A percentile compares a stretch with the other conserved stretches of the same genome.
These are phyloP conservation scores for Borovskyia barvae DNA, from an alignment of 208 protist species.

Conservation along the genomic window DNA sequence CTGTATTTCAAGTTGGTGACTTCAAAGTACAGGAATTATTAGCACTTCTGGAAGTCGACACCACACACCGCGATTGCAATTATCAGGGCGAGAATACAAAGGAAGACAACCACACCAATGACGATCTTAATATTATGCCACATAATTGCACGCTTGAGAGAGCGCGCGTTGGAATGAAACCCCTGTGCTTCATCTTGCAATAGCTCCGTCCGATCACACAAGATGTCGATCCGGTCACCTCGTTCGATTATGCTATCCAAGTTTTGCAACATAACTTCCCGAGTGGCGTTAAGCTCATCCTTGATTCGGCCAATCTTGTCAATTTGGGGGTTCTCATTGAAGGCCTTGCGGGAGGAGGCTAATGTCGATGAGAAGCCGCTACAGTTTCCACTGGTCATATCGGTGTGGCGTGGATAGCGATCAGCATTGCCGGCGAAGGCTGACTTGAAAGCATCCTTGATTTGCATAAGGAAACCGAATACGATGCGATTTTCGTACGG, in stretches of 20 bases:
- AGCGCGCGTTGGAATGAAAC: constrained; percentile 55
- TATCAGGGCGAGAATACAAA: constrained; percentile 57
- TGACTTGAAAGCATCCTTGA: constrained; percentile 67
- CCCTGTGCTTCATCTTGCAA: constrained; percentile 60
- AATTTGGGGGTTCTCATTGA: constrained; percentile 66
- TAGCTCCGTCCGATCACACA: constrained; percentile 78
- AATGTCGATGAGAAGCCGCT: constrained; percentile 43
- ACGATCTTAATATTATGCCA: constrained; percentile 71
- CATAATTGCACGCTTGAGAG: constrained; percentile 51
- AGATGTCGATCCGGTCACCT: constrained; percentile 77
- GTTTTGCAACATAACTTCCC: constrained; percentile 83
- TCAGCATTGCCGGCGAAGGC: constrained; percentile 52
- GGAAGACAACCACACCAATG: constrained; percentile 45
- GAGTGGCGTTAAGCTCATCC: constrained; percentile 68
- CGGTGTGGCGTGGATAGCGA: constrained; percentile 41
- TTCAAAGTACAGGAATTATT: too few relatives aligned
- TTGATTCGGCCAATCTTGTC: constrained; percentile 76
- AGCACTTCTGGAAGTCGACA: constrained; percentile 76
- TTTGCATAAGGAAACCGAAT: constrained; percentile 67
- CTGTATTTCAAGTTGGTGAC: too few relatives aligned
- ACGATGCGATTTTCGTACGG: constrained; percentile 55
- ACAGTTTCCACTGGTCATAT: constrained; percentile 43
- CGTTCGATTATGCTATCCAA: constrained; percentile 79
- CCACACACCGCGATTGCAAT: constrained; percentile 63
- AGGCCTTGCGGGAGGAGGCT: constrained; percentile 24